Evolutionary conservation across 2,329 filamentous ascomycete species (phyloP).

Genomic region (Trichoderma polysporum): DNA sequence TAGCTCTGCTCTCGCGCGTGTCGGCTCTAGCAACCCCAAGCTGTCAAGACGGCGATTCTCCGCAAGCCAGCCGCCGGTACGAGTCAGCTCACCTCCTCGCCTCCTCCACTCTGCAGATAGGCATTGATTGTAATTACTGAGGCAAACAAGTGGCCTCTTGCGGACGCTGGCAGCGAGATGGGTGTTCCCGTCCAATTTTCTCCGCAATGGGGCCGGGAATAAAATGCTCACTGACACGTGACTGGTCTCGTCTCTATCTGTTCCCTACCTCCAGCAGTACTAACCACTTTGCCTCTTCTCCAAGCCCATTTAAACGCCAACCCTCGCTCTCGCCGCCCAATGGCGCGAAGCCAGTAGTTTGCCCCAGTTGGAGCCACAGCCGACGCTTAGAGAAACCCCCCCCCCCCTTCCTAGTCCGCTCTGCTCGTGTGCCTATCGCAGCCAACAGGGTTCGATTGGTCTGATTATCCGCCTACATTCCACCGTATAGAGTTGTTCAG

Average conservation of each 20-base stretch:
- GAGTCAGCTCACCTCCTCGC: neutral
- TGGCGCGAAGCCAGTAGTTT: neutral
- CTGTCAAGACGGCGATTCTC: neutral
- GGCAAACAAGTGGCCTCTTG: neutral
- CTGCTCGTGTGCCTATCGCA: neutral
- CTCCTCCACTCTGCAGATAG: conserved; percentile 1
- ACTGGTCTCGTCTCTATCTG: neutral
- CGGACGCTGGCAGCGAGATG: neutral
- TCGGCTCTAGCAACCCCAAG: neutral
- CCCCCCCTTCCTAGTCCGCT: neutral
- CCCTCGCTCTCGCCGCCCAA: neutral
- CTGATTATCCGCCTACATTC: neutral
- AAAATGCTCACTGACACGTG: neutral
- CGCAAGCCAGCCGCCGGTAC: neutral
- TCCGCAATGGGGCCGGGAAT: neutral
- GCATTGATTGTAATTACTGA: neutral
- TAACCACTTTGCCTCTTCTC: too few species aligned
- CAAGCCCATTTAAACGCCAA: neutral
- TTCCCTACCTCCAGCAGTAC: neutral
- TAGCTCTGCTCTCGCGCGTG: too few species aligned
- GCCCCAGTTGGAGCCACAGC: neutral
- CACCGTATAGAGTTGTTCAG: conserved; percentile 12
- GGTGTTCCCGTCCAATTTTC: neutral
- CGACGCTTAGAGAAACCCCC: neutral
- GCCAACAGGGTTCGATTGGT: neutral